Percentiles rank a stretch among this genome's conserved stretches.
These are phyloP conservation scores for Neonectria coccinea DNA, from an alignment of 2,329 filamentous ascomycete genomes.

Conservation along the genomic window DNA sequence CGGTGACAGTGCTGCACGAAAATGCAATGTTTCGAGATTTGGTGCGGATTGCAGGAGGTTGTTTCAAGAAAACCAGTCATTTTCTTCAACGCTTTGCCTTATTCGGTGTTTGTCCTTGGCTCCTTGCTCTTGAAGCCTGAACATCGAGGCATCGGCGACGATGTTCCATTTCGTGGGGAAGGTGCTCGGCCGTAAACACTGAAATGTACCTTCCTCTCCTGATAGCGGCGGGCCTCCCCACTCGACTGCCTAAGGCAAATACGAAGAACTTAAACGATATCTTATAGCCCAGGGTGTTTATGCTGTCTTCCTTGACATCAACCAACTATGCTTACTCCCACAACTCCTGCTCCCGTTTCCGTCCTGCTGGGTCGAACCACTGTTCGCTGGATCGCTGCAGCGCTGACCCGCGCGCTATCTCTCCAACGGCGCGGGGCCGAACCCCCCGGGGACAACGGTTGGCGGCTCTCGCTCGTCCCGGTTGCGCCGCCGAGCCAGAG, in stretches of 20 bases:
- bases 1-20: background rate
- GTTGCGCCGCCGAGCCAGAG: constrained; percentile 35
- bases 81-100: background rate
- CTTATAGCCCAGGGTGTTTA: background rate
- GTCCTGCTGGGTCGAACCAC: background rate
- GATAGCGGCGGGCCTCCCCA: background rate
- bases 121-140: background rate
- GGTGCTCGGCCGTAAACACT: background rate
- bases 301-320: background rate
- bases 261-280: background rate
- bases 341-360: too few relatives aligned
- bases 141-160: background rate
- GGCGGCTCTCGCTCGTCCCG: constrained; percentile 39
- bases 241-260: background rate
- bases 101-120: background rate
- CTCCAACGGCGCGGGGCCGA: constrained; percentile 17
- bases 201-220: background rate
- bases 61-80: background rate
- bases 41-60: too few relatives aligned
- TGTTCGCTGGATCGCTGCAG: background rate
- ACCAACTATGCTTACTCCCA: background rate
- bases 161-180: background rate
- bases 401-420: constrained; percentile 9
- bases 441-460: constrained; percentile 13
- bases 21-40: background rate